Conservation (phyloP, 768 basidiomycete genomes). For the Tephrocybe sp. region DNA sequence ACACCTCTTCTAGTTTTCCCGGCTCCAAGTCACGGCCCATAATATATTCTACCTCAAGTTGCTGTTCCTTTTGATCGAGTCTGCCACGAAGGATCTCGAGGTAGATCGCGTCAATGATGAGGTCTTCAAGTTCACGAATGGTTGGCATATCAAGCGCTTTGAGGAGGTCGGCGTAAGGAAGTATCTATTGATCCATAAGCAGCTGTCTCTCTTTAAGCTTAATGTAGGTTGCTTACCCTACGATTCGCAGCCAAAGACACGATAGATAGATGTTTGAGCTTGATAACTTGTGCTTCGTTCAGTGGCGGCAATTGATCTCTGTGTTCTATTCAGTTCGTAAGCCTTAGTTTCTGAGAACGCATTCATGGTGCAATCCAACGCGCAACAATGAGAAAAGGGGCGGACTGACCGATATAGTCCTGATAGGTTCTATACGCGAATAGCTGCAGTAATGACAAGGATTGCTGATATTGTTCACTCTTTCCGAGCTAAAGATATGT, state of each 20-base stretch:
- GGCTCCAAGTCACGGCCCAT: conserved; percentile 50
- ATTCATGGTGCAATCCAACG: not conserved
- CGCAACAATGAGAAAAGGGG: not conserved
- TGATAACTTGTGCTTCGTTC: conserved; percentile 70
- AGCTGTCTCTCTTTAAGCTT: not conserved
- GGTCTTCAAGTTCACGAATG: no score
- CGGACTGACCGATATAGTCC: conserved; percentile 70
- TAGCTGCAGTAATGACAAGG: conserved; percentile 67
- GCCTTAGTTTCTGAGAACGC: not conserved
- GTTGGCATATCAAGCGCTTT: no score
- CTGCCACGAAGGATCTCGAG: conserved; percentile 86
- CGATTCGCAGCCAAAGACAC: conserved; percentile 76
- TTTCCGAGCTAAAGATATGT: conserved; percentile 52
- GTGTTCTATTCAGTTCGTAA: conserved; percentile 48
- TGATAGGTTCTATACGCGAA: conserved; percentile 89
- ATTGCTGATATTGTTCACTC: conserved; percentile 61
- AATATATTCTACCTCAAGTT: conserved; percentile 89
- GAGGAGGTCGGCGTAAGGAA: conserved; percentile 36
- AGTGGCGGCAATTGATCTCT: conserved; percentile 65
- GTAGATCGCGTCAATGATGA: conserved; percentile 62
- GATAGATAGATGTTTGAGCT: conserved; percentile 92
- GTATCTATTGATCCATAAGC: conserved; percentile 47
- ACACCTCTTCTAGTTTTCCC: conserved; percentile 56
- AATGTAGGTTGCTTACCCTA: conserved; percentile 50
- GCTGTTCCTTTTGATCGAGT: conserved; percentile 88